These are phyloP conservation scores for Trichoderma semiorbis DNA, from an alignment of 2,329 filamentous ascomycete species.

Conservation along the genomic window DNA sequence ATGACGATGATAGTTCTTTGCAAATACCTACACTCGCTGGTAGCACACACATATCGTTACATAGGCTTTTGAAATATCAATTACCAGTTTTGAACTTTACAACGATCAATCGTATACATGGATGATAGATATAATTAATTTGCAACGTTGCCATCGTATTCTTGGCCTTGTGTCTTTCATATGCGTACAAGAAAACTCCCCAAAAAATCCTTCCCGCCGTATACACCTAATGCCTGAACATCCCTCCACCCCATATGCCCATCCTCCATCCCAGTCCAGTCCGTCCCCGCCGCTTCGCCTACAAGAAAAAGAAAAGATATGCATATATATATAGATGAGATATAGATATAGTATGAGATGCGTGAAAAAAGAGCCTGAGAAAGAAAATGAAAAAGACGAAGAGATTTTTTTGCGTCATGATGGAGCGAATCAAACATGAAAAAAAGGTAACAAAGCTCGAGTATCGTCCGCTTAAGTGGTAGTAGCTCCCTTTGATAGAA, in stretches of 20 bases:
- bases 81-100: background rate
- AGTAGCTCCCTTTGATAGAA: conserved; percentile 4
- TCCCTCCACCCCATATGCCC: background rate
- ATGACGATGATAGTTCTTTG: background rate
- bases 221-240: background rate
- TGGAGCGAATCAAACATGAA: background rate
- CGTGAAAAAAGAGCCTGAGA: background rate
- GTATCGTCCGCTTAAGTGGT: background rate
- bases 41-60: background rate
- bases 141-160: background rate
- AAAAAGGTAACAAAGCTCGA: background rate
- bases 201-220: conserved; percentile 1
- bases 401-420: background rate
- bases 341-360: background rate
- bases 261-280: background rate
- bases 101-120: background rate
- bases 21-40: background rate
- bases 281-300: background rate
- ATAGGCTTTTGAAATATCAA: background rate
- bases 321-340: background rate
- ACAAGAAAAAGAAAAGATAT: background rate
- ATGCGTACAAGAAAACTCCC: conserved; percentile 5
- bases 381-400: background rate
- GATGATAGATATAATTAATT: background rate
- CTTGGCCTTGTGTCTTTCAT: conserved; percentile 2